These are phyloP conservation scores for Termitomyces sp. DNA, from an alignment of 768 basidiomycete genomes.

Conservation along the genomic window DNA sequence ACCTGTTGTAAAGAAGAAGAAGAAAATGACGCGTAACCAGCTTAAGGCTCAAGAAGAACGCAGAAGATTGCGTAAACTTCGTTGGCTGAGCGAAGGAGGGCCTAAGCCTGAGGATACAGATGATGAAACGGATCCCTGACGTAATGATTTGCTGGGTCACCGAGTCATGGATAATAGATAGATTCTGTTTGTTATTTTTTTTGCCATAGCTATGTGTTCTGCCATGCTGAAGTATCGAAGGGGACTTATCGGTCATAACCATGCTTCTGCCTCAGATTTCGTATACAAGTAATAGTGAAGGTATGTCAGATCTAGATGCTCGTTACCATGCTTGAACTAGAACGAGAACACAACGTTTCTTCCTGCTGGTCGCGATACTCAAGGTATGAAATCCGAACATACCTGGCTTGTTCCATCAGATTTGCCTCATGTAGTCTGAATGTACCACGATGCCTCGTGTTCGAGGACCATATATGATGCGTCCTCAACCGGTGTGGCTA, in stretches of 20 bases:
- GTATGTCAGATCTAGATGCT: background rate
- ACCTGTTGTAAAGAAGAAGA: constrained; percentile 66
- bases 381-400: background rate
- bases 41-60: constrained; percentile 87
- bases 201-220: background rate
- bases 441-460: background rate
- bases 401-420: background rate
- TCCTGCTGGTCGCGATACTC: background rate
- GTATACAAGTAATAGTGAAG: background rate
- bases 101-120: constrained; percentile 82
- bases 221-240: background rate
- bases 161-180: background rate
- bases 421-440: background rate
- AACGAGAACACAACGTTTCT: background rate
- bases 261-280: background rate
- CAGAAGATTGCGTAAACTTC: constrained; percentile 70
- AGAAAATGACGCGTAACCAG: constrained; percentile 89
- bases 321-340: background rate
- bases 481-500: background rate
- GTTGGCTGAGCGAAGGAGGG: constrained; percentile 83
- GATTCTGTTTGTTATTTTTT: background rate
- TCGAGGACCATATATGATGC: background rate
- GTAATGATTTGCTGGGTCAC: background rate
- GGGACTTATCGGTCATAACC: too few species aligned
- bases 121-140: constrained; percentile 36